Evolutionary conservation across 257 asterid genomes (phyloP), one percentile per base, ranked within the genome.

Genomic region (Coffea eugenioides): DNA sequence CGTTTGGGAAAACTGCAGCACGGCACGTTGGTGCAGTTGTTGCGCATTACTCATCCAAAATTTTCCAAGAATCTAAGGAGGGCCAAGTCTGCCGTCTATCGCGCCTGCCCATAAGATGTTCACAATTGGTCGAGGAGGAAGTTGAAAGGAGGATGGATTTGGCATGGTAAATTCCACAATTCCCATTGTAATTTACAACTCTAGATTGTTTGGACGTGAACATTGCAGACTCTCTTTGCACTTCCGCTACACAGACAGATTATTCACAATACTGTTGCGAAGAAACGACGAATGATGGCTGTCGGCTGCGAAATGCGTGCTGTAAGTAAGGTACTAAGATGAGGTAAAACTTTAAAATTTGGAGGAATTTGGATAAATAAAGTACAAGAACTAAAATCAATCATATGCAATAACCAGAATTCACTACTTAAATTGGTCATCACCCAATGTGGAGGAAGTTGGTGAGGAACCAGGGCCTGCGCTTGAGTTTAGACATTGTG

Each of bases 41-140:
- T 16, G 23, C 48, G 13, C 69, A 61, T 75, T 15, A 46, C 23
- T 27, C 65, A 27, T 27, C 73, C 65, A 52, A 41, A 20, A 68
- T 48, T 31, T 51, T 18, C 64, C 0, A 48, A 69, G 48, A 64
- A 41, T 66, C 74, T 27, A 36, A 43, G 0, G 51, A 64, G 78
- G 56, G 12, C 70, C 78, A 23, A 75, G 3, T 12, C 43, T 75
- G 79, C 79, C 79, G 56, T 59, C 66, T 25, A 75, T 75, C 79
- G 39, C 79, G 79, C 79, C 79, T 59, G 70, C 70, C 23, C 21
- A 39, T 36, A 20, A 59, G 43, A 31, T 64, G 39, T 69, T 57
- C 69, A 36, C 67, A 45, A 14, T 43, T 15, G 65, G 65, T 21
- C 1, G 27, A 12, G 21, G 65, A 21, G 65, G 16, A 9, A 62